Base-by-base conservation (phyloP, 2,329 filamentous ascomycete species). In the Trichoderma koningii region DNA sequence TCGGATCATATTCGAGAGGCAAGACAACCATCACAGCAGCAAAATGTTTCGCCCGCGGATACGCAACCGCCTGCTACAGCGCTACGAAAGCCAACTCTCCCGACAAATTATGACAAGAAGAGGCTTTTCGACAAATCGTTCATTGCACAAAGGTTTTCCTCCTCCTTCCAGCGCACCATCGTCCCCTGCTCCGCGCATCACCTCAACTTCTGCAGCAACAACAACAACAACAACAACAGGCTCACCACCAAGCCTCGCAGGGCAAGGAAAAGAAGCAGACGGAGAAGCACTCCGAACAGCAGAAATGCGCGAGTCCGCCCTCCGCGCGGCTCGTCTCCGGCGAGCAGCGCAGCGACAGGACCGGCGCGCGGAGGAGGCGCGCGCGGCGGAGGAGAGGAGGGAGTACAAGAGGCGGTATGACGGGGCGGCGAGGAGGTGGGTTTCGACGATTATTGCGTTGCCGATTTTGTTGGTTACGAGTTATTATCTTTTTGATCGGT, bases 391-490 rank as follows among this genome's bases (percentile, higher is more conserved):
- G 52, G 67, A 66, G 38, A 64, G 72, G 50, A 68, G 76, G 44
- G 77, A 79, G 50, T 82, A 80, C 68, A 73, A 78, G 69, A 70
- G 71, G 66, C 76, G 79, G 47, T 84, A 82, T 70, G 78, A 80
- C 62, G 69, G 71, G 44, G 78, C 80, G 34, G 77, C 79, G 63
- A 72, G 81, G 65, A 80, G 78, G 69, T 85, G 81, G 76, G 73
- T 78, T 3, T 74, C 76, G 23, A 67, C 78, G 7, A 82, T 87
- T 68, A 78, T 86, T 63, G 83, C 81, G 26, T 69, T 85, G 73
- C 84, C 84, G 2, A 80, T 87, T 38, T 69, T 85, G 5, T 66
- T 86, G 15, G 83, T 87, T 56, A 83, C 82, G 28, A 85, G 83
- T 23, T 86, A 83, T 67, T 80, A 79, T 59, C 71, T 87, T 3